These are phyloP conservation scores for Auriscalpium microsporum DNA, from an alignment of 768 basidiomycete genomes.

Conservation along the genomic window DNA sequence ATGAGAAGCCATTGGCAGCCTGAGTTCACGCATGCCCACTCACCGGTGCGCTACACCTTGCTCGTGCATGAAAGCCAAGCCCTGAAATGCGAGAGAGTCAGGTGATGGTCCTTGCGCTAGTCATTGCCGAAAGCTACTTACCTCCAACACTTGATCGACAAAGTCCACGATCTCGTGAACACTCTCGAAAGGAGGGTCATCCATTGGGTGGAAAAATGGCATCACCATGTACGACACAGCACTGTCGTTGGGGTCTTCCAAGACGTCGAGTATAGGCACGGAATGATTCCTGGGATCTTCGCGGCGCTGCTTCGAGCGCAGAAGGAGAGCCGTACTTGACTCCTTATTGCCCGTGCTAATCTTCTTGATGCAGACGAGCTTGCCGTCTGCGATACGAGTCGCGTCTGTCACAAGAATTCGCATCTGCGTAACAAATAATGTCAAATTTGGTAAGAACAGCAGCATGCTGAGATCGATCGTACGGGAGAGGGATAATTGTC, in stretches of 20 bases:
- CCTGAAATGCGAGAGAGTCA: not conserved
- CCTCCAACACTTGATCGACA: constrained; percentile 9
- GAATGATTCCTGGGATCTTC: constrained; percentile 7
- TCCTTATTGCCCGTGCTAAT: constrained; percentile 12
- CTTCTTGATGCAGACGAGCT: constrained; percentile 24
- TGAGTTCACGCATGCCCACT: not conserved
- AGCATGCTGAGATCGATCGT: not conserved
- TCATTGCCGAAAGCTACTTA: not conserved
- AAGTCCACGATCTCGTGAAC: constrained; percentile 9
- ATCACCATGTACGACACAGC: constrained; percentile 10
- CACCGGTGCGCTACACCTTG: constrained; percentile 11
- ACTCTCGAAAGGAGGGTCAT: not conserved
- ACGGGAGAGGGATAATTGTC: constrained; percentile 1
- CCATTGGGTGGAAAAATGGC: constrained; percentile 4
- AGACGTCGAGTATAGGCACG: constrained; percentile 9
- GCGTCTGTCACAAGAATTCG: constrained; percentile 21
- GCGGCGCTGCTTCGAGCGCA: not conserved
- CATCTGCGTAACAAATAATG: too few species aligned
- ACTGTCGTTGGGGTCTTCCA: not conserved
- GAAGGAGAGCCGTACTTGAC: constrained; percentile 6
- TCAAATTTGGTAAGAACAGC: too few species aligned
- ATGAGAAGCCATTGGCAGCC: not conserved
- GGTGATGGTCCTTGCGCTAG: not conserved
- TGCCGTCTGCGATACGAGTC: constrained; percentile 20
- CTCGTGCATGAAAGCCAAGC: constrained; percentile 12